Base-by-base conservation (phyloP, 2,329 filamentous ascomycete genomes). In the Alternaria solani region DNA sequence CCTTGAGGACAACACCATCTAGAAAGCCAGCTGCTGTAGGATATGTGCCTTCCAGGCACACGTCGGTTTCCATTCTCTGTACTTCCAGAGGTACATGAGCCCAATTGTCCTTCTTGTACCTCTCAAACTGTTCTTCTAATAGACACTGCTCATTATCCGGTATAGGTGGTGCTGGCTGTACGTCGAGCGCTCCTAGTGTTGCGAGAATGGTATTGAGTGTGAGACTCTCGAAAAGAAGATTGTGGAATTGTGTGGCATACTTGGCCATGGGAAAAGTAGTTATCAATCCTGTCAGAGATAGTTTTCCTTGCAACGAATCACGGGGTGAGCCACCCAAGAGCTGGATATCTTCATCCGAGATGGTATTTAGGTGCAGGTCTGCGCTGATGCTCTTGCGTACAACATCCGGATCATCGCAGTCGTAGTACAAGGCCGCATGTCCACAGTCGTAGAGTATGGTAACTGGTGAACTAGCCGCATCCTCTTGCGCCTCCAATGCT, bases 401-500 rank as follows among this genome's bases (percentile, higher is more conserved):
- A 4, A 47, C 59, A 8, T 49, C 54, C 8, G 55, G 25, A 47
- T 58, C 43, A 18, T 58, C 43, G 26, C 62, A 56, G 16, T 67
- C 49, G 25, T 68, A 67, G 20, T 55, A 59, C n/a, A 66, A 49
- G 11, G 59, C 55, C 7, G 59, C 64, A 41, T 53, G 47, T 39
- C 39, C 16, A 6, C 55, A 46, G 26, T 64, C 46, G 36, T 64
- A 65, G 2, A 66, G n/a, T 25, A 68, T 62, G 7, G 54, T 49
- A 12, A 60, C 4, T 12, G 59, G 60, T 12, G 23, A 20, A 28
- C 2, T n/a, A 16, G 14, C 26, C 20, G 26, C 23, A 14, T 43
- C 12, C n/a, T 49, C 34, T 7, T 43, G 34, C 1, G 30, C 5
- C 34, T 23, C 14, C 11, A 61, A 4, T 16, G 18, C 16, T 18